These are phyloP conservation scores for Cytospora piceicola DNA, from an alignment of 2,329 filamentous ascomycete species.

Conservation along the genomic window DNA sequence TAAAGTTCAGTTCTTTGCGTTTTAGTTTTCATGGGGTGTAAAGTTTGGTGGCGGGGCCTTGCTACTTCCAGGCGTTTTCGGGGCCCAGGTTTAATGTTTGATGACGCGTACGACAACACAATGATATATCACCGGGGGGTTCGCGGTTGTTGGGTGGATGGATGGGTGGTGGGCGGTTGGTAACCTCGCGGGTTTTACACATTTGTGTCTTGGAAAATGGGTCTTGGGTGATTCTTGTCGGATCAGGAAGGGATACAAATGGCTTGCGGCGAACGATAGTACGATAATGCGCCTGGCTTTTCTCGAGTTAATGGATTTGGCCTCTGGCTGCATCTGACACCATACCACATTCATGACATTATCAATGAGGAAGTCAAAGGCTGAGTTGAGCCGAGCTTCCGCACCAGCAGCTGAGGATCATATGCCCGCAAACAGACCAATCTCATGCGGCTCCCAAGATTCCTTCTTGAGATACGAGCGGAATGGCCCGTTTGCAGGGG, in stretches of 20 bases:
- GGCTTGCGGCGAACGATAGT: slow-evolving; percentile 1
- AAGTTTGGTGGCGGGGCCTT: slow-evolving; percentile 3
- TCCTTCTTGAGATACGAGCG: background rate
- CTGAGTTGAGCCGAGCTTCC: background rate
- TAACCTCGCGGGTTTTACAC: slow-evolving; percentile 12
- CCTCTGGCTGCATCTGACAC: slow-evolving; percentile 5
- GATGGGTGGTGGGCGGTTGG: slow-evolving; percentile 13
- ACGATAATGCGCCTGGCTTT: slow-evolving; percentile 1
- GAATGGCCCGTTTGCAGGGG: background rate
- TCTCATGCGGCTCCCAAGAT: background rate
- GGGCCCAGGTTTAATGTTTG: slow-evolving; percentile 17
- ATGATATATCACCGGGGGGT: slow-evolving; percentile 16
- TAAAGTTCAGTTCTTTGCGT: slow-evolving; percentile 7
- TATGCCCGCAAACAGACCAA: background rate
- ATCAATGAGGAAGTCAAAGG: background rate
- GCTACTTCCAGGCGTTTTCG: slow-evolving; percentile 19
- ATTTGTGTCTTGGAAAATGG: slow-evolving; percentile 20
- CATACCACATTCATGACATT: background rate
- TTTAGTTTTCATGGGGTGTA: slow-evolving; percentile 10
- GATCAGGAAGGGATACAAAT: slow-evolving; percentile 7
- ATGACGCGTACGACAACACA: slow-evolving; percentile 26
- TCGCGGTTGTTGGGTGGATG: slow-evolving; percentile 6
- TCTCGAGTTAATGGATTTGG: slow-evolving; percentile 8
- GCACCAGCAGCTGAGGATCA: background rate
- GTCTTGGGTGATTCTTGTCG: slow-evolving; percentile 9